Evolutionary conservation across 129 eudicot genomes (phyloP).

Genomic region (Rutidosis leptorrhynchoides): DNA sequence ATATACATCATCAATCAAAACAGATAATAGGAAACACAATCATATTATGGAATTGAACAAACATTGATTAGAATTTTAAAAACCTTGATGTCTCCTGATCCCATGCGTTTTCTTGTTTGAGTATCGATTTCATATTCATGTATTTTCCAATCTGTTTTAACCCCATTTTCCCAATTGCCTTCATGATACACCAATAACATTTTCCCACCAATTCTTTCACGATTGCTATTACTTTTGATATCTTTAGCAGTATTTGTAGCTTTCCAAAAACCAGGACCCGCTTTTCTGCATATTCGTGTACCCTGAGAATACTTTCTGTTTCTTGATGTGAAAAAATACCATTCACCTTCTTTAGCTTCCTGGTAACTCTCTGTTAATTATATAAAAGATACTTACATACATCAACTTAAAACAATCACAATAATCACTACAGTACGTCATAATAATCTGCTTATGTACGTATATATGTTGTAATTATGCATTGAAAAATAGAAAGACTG

Average conservation of each 20-base stretch:
- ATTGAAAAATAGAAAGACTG: too few relatives aligned
- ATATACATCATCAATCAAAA: constrained; percentile 5
- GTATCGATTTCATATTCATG: constrained; percentile 25
- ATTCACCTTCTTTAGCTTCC: constrained; percentile 11
- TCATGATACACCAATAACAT: constrained; percentile 20
- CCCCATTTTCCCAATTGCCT: constrained; percentile 12
- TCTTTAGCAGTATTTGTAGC: constrained; percentile 26
- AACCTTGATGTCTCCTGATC: constrained; percentile 19
- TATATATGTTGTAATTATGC: too few relatives aligned
- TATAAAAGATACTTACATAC: background rate
- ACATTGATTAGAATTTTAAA: background rate
- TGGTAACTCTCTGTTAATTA: constrained; percentile 10
- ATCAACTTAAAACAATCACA: background rate
- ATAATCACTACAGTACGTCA: too few relatives aligned
- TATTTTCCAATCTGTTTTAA: constrained; percentile 33
- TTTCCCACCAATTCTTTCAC: constrained; percentile 6
- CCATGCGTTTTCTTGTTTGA: too few relatives aligned
- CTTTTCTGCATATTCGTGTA: constrained; percentile 15
- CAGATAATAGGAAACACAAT: background rate
- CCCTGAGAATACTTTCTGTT: constrained; percentile 27
- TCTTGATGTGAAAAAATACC: constrained; percentile 36
- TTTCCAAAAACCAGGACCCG: constrained; percentile 35
- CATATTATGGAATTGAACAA: background rate
- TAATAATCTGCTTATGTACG: too few relatives aligned
- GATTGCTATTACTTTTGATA: background rate